Base-by-base conservation (phyloP, 345 rosid species). In the Salix exigua region DNA sequence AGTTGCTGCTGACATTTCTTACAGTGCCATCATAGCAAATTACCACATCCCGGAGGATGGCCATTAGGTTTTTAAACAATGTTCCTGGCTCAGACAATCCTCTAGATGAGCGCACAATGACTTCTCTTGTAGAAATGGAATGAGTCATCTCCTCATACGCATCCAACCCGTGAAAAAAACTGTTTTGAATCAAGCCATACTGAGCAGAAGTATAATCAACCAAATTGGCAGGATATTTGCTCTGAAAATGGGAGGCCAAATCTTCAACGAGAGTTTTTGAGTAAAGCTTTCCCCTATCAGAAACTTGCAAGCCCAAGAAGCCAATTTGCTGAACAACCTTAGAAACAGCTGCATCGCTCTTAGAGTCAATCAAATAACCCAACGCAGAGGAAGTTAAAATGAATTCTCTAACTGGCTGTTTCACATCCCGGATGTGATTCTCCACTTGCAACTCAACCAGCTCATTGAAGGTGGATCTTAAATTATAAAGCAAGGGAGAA, bases 51-150 rank as follows among this genome's bases (percentile, higher is more conserved):
- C 99, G 90, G 68, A 96, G 94, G 79, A 96, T 92, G 70, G 99
- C 99, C 96, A 96, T 96, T 77, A 96, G 79, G 80, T 92, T 93
- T 80, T 96, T 96, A 78, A 96, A 96, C 74, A 93, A 83, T 5
- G 97, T 96, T 68, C 98, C 99, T 26, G 99, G 98, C 85, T 96
- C 99, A 74, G 98, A 87, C 78, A 96, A 87, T 50, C 99, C 98
- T 76, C 94, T 88, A 3, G 96, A 85, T 14, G 97, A 96, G 40
- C 97, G 96, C 62, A 93, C 94, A 72, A 96, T 92, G 35, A 92
- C 92, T 85, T 96, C 98, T 75, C 98, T 85, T 11, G 91, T 81
- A 11, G 89, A 88, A 37, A 91, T 88, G 28, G 99, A 92, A 89
- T 96, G 98, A 75, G 87, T 89, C 83, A 96, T 85, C 86, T 86